These are phyloP conservation scores for Entomortierella lignicola DNA, from an alignment of 192 early-diverging fungal species.

Conservation along the genomic window DNA sequence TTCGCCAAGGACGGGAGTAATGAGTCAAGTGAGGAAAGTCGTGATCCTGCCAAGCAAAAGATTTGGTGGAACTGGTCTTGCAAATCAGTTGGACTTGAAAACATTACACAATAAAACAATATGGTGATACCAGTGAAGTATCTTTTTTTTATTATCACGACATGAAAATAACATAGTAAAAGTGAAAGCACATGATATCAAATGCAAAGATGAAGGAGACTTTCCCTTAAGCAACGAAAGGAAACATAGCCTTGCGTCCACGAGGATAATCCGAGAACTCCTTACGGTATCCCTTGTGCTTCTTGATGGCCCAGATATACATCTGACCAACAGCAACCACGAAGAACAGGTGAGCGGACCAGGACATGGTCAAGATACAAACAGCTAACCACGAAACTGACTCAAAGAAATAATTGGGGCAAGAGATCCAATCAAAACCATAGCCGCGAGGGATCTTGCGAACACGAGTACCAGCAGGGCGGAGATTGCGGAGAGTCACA, in stretches of 20 bases:
- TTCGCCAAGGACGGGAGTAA: conserved; percentile 5
- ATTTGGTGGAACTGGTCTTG: conserved; percentile 57
- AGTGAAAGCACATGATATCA: background rate
- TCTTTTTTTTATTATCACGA: background rate
- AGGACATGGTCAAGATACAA: conserved; percentile 76
- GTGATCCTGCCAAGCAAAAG: conserved; percentile 46
- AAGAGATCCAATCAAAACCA: conserved; percentile 89
- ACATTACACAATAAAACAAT: background rate
- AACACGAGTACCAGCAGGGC: conserved; percentile 86
- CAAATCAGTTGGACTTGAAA: conserved; percentile 24
- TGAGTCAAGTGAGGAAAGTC: conserved; percentile 52
- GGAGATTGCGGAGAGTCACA: conserved; percentile 88
- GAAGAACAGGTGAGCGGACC: conserved; percentile 70
- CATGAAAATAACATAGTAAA: background rate
- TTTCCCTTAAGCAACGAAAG: conserved; percentile 66
- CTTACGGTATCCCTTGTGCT: conserved; percentile 89
- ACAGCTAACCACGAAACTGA: conserved; percentile 84
- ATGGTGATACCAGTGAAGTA: no score
- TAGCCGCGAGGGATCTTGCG: conserved; percentile 93
- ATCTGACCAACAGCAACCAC: conserved; percentile 84
- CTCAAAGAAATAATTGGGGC: conserved; percentile 96
- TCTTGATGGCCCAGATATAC: conserved; percentile 97
- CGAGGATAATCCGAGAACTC: conserved; percentile 94
- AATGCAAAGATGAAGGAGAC: background rate
- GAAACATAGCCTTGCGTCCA: conserved; percentile 83